These are phyloP conservation scores for Solanum medicagineum DNA, from an alignment of 257 asterid species.

Conservation along the genomic window DNA sequence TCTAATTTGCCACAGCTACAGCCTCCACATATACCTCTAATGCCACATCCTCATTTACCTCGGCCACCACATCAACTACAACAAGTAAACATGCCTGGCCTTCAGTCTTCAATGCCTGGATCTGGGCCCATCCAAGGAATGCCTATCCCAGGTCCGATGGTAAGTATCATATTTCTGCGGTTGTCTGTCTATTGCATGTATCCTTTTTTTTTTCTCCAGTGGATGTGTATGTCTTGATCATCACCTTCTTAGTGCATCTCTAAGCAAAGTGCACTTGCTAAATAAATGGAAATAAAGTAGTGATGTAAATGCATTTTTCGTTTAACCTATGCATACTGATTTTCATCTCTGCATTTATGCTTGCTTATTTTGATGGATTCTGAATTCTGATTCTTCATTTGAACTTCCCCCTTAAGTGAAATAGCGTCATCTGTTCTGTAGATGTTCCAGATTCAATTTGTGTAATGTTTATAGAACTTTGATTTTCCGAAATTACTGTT, in stretches of 20 bases:
- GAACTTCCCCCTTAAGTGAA: not conserved
- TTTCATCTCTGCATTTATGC: not conserved
- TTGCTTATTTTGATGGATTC: not conserved
- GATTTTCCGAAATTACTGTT: not conserved
- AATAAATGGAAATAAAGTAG: not conserved
- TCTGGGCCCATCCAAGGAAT: slow-evolving; percentile 26
- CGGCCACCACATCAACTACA: slow-evolving; percentile 81
- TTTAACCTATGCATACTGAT: not conserved
- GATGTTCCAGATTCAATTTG: not conserved
- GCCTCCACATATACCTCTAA: slow-evolving; percentile 63
- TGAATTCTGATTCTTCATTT: not conserved
- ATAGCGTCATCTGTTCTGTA: not conserved
- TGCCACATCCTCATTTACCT: slow-evolving; percentile 58
- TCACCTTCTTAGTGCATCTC: not conserved
- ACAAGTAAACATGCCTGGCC: slow-evolving; percentile 39
- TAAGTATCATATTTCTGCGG: not conserved
- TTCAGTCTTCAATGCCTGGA: slow-evolving; percentile 59
- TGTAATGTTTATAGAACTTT: not conserved
- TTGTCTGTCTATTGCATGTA: not conserved
- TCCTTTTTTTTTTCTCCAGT: not conserved
- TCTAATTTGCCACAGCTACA: slow-evolving; percentile 56
- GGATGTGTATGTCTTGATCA: not conserved
- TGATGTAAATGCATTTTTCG: not conserved
- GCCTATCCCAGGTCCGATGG: slow-evolving; percentile 68
- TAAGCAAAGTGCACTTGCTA: not conserved